Base-by-base conservation (phyloP, 768 basidiomycete genomes). In the Tremella yokohamensis region DNA sequence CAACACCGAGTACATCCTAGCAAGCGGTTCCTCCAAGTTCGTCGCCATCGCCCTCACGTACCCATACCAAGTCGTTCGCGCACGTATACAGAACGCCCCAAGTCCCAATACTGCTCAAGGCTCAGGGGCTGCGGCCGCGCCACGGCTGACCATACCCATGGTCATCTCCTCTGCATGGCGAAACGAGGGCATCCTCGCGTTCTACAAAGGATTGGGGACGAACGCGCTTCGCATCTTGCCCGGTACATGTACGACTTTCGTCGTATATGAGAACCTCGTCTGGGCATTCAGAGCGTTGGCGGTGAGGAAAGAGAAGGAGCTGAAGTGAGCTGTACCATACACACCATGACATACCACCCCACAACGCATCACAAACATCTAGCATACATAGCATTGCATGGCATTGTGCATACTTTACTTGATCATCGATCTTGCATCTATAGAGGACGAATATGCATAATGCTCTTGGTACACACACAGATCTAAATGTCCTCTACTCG, bases 221-320 rank as follows among this genome's bases (percentile, higher is more conserved):
- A 98, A 97, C 71, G 82, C 96, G 22, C 85, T 99, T 12, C 84
- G 96, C 13, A 93, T 99, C 49, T 82, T 98, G 15, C 96, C 96
- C 0, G 96, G 94, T 25, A 98, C 94, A 2, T 97, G 94, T 74
- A 88, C 97, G 47, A 98, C 94, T 3, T 96, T 98, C 65, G 94
- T 98, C 39, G 92, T 97, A 18, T 99, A 98, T 74, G 96, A 78
- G 63, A 76, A 78, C 52, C 38, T 78, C 37, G 73, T 75, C 1
- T 76, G 73, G 75, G 72, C 60, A 2, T 76, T 76, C 50, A 56
- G 77, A 39, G 52, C 69, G 1, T 54, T 70, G 29, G 76, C 74
- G 3, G 59, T 66, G 20, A 66, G 59, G 53, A 22, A 64, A 38
- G 62, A 71, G 45, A 54, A 53, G 38, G 45, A 56, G 61, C 29